Evolutionary conservation across 352 stramenopile genomes (phyloP).

Genomic region (Globisporangium radiosum): DNA sequence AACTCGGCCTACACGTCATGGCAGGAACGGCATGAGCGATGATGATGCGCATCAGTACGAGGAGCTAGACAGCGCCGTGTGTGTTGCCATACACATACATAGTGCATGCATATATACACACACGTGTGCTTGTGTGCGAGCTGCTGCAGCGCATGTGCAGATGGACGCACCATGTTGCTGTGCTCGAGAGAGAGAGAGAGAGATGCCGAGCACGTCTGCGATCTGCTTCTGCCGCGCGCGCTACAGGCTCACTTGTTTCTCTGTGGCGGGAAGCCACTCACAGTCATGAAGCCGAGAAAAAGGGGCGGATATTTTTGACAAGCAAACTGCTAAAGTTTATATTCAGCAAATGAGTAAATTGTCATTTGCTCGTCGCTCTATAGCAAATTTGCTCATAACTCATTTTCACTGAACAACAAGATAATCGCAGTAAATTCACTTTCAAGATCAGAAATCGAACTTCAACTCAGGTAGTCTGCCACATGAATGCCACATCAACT

Average conservation of each 20-base stretch:
- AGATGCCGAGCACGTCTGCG: neutral
- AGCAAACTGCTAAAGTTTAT: too few species aligned
- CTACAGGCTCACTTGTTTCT: neutral
- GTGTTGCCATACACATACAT: neutral
- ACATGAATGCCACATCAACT: too few species aligned
- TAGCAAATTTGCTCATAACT: too few species aligned
- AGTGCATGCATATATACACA: neutral
- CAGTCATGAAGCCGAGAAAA: neutral
- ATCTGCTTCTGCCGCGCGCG: neutral
- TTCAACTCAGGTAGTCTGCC: too few species aligned
- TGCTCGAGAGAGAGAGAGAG: too few species aligned
- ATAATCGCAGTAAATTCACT: too few species aligned
- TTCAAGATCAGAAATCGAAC: too few species aligned
- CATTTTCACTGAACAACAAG: too few species aligned
- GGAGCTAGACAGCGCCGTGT: neutral
- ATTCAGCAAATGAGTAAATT: too few species aligned
- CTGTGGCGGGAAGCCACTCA: neutral
- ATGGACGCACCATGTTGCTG: neutral
- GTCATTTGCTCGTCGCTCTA: too few species aligned
- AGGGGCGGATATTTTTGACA: too few species aligned
- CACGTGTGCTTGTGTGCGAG: neutral
- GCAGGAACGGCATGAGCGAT: too few species aligned
- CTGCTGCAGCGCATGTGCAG: neutral
- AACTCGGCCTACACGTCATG: conserved; percentile 54
- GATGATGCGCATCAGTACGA: neutral